These are phyloP conservation scores for Paradendryphiella salina DNA, from an alignment of 2,329 filamentous ascomycete genomes.

Conservation along the genomic window DNA sequence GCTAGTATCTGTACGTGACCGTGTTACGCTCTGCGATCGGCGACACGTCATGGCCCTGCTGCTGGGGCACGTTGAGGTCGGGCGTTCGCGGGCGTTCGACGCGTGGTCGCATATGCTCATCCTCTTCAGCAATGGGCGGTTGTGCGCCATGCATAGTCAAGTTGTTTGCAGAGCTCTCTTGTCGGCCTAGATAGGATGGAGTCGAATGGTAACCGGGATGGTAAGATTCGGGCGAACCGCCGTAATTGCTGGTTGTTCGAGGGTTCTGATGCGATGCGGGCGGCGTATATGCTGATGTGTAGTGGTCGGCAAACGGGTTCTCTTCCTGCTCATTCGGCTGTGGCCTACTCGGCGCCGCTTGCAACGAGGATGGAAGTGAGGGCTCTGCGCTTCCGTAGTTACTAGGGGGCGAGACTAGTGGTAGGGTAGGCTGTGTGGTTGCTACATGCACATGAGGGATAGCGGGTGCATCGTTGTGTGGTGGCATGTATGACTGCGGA, in stretches of 20 bases:
- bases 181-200: conserved; percentile 50
- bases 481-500: conserved; percentile 16
- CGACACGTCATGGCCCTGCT: conserved; percentile 36
- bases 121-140: conserved; percentile 31
- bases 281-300: conserved; percentile 40
- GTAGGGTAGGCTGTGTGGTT: conserved; percentile 9
- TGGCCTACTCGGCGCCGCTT: conserved; percentile 28
- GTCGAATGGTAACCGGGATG: conserved; percentile 46
- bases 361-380: conserved; percentile 34
- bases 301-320: conserved; percentile 51
- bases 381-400: conserved; percentile 25
- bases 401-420: conserved; percentile 7
- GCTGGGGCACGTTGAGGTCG: conserved; percentile 21
- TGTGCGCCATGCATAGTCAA: conserved; percentile 53
- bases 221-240: conserved; percentile 32
- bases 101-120: conserved; percentile 30
- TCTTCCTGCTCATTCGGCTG: conserved; percentile 26
- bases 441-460: conserved; percentile 23
- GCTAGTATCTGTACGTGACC: conserved; percentile 45
- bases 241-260: conserved; percentile 22
- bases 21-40: conserved; percentile 44
- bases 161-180: conserved; percentile 50
- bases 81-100: conserved; percentile 33
- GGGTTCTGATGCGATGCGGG: conserved; percentile 23
- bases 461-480: conserved; percentile 21